These are phyloP conservation scores for Coniochaeta sp. DNA, from an alignment of 2,329 filamentous ascomycete species.

Conservation along the genomic window DNA sequence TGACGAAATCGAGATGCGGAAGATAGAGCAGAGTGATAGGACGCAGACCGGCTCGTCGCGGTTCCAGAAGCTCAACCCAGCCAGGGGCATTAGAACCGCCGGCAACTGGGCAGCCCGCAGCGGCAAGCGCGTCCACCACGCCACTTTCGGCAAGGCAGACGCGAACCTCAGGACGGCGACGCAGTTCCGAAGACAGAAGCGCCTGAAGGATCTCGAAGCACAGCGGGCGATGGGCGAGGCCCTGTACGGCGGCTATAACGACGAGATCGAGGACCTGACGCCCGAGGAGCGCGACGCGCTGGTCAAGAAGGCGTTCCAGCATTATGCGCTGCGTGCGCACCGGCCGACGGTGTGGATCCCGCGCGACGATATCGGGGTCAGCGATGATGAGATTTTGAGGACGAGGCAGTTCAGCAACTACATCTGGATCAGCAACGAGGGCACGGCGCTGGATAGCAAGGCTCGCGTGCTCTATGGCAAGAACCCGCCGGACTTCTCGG, in stretches of 20 bases:
- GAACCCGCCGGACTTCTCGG: constrained; percentile 83
- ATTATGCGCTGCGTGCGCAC: constrained; percentile 76
- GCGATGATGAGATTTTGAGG: constrained; percentile 80
- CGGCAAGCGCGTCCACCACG: constrained; percentile 38
- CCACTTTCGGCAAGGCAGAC: constrained; percentile 34
- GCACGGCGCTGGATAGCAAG: constrained; percentile 79
- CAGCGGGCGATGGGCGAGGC: constrained; percentile 70
- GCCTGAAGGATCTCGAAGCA: constrained; percentile 59
- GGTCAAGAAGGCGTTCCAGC: constrained; percentile 82
- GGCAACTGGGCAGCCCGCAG: constrained; percentile 40
- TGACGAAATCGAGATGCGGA: constrained; percentile 28
- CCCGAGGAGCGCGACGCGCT: constrained; percentile 82
- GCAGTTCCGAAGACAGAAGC: constrained; percentile 40
- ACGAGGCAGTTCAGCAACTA: constrained; percentile 69
- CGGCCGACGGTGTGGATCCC: constrained; percentile 93
- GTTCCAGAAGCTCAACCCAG: constrained; percentile 26
- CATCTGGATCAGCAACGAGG: constrained; percentile 93
- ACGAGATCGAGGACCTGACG: constrained; percentile 90
- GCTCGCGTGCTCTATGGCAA: constrained; percentile 75
- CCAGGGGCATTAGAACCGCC: constrained; percentile 40
- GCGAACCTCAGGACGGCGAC: constrained; percentile 33
- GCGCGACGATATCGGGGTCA: constrained; percentile 80
- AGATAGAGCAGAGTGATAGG: constrained; percentile 13
- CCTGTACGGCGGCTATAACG: constrained; percentile 78
- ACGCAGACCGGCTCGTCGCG: constrained; percentile 12